A percentile compares a stretch with the other conserved stretches of the same genome.
phyloP scores from a whole-genome alignment of 2,329 filamentous ascomycete species.

The Aotearoamyces nothofagi region DNA sequence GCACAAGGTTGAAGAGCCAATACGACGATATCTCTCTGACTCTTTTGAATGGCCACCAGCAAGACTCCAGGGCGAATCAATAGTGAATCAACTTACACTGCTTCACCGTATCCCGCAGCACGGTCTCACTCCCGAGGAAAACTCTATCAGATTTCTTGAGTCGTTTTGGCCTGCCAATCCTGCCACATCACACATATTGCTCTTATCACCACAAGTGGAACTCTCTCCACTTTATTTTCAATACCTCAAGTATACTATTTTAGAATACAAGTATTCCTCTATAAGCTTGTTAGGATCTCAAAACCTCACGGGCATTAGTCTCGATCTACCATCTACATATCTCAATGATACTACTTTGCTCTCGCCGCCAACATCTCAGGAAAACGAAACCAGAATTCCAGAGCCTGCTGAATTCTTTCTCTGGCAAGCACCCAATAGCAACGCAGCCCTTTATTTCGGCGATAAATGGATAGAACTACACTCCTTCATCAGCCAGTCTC shows the following conservation, averaged over 20 bases:
- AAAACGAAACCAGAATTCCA: constrained; percentile 6
- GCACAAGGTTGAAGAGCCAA: constrained; percentile 46
- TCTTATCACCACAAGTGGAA: constrained; percentile 70
- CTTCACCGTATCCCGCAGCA: constrained; percentile 55
- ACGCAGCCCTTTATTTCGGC: constrained; percentile 70
- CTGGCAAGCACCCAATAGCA: constrained; percentile 73
- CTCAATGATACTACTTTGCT: constrained; percentile 47
- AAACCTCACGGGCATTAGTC: constrained; percentile 61
- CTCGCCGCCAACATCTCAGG: constrained; percentile 26
- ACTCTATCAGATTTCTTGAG: constrained; percentile 64
- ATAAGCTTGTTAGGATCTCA: no score
- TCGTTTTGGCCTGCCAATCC: constrained; percentile 68
- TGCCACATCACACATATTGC: constrained; percentile 56
- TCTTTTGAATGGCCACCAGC: constrained; percentile 52
- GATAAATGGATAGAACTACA: constrained; percentile 81
- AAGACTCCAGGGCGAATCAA: constrained; percentile 18
- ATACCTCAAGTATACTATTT: constrained; percentile 63
- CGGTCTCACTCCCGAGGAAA: constrained; percentile 49
- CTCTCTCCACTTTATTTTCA: constrained; percentile 72
- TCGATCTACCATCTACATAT: constrained; percentile 53
- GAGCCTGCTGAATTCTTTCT: constrained; percentile 36
- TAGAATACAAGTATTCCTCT: constrained; percentile 72
- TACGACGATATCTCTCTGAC: constrained; percentile 42
- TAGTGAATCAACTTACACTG: constrained; percentile 46
- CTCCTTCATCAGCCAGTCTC: constrained; percentile 45